phyloP scores from a whole-genome alignment of 2,329 filamentous ascomycete species.

The Aureobasidium sp. region DNA sequence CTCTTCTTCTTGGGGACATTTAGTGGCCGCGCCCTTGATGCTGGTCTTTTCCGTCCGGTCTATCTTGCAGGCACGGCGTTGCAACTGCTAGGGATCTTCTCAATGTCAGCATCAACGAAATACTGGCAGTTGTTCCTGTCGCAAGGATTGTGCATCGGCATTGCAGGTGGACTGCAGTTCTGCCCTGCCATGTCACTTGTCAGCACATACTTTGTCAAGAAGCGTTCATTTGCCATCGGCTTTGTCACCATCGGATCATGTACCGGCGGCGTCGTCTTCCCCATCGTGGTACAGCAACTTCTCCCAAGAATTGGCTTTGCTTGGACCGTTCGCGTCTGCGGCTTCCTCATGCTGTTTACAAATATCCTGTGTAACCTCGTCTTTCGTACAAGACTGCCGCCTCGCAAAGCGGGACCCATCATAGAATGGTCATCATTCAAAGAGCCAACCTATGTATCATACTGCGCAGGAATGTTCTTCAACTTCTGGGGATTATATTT shows the following conservation, averaged over 20 bases:
- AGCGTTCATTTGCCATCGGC: slow-evolving; percentile 30
- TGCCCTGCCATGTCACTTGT: slow-evolving; percentile 32
- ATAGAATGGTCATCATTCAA: slow-evolving; percentile 32
- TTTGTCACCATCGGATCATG: slow-evolving; percentile 53
- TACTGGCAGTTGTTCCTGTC: slow-evolving; percentile 45
- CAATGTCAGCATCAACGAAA: slow-evolving; percentile 34
- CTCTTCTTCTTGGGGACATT: slow-evolving; percentile 19
- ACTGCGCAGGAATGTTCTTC: slow-evolving; percentile 21
- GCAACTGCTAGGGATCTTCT: slow-evolving; percentile 37
- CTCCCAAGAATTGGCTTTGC: slow-evolving; percentile 55
- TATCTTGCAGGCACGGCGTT: slow-evolving; percentile 33
- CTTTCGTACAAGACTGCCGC: slow-evolving; percentile 31
- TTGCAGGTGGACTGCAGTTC: slow-evolving; percentile 39
- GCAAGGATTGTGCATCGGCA: slow-evolving; percentile 41
- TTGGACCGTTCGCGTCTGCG: slow-evolving; percentile 52
- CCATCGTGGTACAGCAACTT: slow-evolving; percentile 46
- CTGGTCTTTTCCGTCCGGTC: slow-evolving; percentile 28
- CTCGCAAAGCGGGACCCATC: slow-evolving; percentile 31
- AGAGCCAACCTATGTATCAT: slow-evolving; percentile 31
- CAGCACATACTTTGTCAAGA: slow-evolving; percentile 32
- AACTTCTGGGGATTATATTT: slow-evolving; percentile 32
- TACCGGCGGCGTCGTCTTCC: slow-evolving; percentile 58
- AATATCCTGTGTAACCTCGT: slow-evolving; percentile 26
- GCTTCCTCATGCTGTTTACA: slow-evolving; percentile 45
- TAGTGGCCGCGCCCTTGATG: slow-evolving; percentile 16